A percentile compares a stretch with the other conserved stretches of the same genome.
Conservation (phyloP, 345 rosid genomes). For the Euclidium syriacum region DNA sequence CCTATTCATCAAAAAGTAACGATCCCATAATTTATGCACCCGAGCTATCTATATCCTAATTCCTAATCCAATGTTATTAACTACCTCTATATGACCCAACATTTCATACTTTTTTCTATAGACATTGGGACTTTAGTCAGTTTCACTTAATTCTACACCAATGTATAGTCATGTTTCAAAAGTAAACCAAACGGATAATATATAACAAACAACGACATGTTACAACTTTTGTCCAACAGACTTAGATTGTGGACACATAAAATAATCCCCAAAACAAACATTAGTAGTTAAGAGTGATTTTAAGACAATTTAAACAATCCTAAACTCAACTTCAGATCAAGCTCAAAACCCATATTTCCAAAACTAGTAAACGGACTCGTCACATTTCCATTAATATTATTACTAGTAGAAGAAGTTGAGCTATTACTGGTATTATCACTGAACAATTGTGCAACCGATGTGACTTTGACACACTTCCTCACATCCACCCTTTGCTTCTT, state of each 20-base stretch:
- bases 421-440: conserved; percentile 10
- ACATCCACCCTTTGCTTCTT: conserved; percentile 13
- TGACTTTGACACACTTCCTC: conserved; percentile 65
- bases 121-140: not conserved
- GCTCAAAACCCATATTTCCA: conserved; percentile 23
- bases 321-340: conserved; percentile 47
- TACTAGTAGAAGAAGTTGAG: not conserved
- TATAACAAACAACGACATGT: not conserved
- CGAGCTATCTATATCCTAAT: not conserved
- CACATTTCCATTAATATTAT: not conserved
- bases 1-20: conserved; percentile 6
- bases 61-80: too few relatives aligned
- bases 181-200: not conserved
- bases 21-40: conserved; percentile 2
- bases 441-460: conserved; percentile 61
- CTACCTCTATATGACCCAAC: conserved; percentile 5
- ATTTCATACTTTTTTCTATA: not conserved
- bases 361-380: not conserved
- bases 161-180: not conserved
- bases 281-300: too few relatives aligned
- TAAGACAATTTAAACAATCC: not conserved
- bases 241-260: not conserved
- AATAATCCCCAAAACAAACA: too few relatives aligned
- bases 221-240: not conserved
- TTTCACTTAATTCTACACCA: not conserved